Percentiles rank a stretch among this genome's conserved stretches.
Conservation (phyloP, 371 early-diverging fungal genomes). For the Nematocida sp. region DNA sequence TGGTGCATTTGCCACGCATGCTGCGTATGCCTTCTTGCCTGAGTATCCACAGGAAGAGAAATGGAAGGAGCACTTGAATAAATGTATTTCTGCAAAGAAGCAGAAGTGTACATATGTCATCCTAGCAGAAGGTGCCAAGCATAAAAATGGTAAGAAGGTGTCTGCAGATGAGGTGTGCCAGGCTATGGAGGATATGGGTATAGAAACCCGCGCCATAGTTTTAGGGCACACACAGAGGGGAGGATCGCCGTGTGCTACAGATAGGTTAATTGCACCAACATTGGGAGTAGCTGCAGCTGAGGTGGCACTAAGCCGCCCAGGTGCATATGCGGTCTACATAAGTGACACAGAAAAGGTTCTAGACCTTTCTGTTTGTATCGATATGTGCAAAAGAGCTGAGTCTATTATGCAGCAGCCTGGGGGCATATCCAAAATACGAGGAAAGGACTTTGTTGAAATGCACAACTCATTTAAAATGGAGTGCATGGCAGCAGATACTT, state of each 20-base stretch:
- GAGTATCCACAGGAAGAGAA: slow-evolving; percentile 77
- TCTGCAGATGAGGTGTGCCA: slow-evolving; percentile 79
- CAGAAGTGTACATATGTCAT: slow-evolving; percentile 79
- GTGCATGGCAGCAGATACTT: slow-evolving; percentile 20
- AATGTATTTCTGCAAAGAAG: slow-evolving; percentile 16
- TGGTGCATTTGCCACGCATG: slow-evolving; percentile 86
- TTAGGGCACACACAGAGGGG: slow-evolving; percentile 97
- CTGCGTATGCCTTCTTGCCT: slow-evolving; percentile 93
- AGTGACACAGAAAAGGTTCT: slow-evolving; percentile 44
- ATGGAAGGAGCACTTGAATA: slow-evolving; percentile 70
- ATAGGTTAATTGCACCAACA: slow-evolving; percentile 84
- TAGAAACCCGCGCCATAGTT: slow-evolving; percentile 86
- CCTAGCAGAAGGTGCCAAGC: slow-evolving; percentile 92
- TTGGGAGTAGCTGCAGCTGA: slow-evolving; percentile 92
- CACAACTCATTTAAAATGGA: slow-evolving; percentile 5
- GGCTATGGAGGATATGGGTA: slow-evolving; percentile 76
- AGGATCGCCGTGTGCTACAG: slow-evolving; percentile 85
- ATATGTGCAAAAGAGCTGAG: slow-evolving; percentile 5
- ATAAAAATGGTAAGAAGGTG: slow-evolving; percentile 81
- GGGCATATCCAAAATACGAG: slow-evolving; percentile 34
- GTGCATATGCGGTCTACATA: slow-evolving; percentile 75
- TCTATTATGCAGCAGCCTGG: background rate
- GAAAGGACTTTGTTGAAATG: slow-evolving; percentile 47
- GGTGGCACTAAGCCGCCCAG: slow-evolving; percentile 78
- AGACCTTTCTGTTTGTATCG: slow-evolving; percentile 16